phyloP scores from a whole-genome alignment of 2,329 filamentous ascomycete genomes.

The Sarocladiaceae sp. region DNA sequence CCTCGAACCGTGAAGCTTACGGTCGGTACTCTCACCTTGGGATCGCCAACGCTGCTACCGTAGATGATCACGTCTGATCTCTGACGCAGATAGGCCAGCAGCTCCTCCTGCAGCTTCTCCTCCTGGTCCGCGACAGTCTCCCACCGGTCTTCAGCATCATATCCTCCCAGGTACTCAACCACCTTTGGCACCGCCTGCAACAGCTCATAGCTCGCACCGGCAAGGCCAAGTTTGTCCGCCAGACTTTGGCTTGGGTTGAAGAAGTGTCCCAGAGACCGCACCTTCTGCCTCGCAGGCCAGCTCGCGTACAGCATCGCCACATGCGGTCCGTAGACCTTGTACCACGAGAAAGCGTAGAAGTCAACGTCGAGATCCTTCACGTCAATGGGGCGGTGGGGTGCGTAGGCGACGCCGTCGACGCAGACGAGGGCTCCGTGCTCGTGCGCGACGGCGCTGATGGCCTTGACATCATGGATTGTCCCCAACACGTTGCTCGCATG shows the following conservation, averaged over 20 bases:
- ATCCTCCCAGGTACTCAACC: slow-evolving; percentile 49
- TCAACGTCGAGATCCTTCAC: slow-evolving; percentile 64
- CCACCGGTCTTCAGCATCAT: slow-evolving; percentile 35
- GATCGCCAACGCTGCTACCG: slow-evolving; percentile 28
- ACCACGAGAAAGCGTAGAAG: slow-evolving; percentile 76
- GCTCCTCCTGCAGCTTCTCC: slow-evolving; percentile 46
- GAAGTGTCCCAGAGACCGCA: slow-evolving; percentile 56
- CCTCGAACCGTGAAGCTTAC: slow-evolving; percentile 61
- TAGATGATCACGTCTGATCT: slow-evolving; percentile 50
- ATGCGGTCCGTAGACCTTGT: slow-evolving; percentile 77
- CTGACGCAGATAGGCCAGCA: slow-evolving; percentile 53
- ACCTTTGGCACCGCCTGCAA: slow-evolving; percentile 56
- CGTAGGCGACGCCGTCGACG: slow-evolving; percentile 72
- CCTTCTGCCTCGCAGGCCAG: slow-evolving; percentile 43
- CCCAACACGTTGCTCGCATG: slow-evolving; percentile 71
- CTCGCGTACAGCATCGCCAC: slow-evolving; percentile 64
- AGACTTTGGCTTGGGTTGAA: slow-evolving; percentile 58
- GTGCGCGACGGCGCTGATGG: slow-evolving; percentile 49
- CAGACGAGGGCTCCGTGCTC: slow-evolving; percentile 50
- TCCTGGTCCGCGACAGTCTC: slow-evolving; percentile 51
- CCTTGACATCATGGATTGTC: slow-evolving; percentile 57
- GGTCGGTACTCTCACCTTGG: slow-evolving; percentile 39
- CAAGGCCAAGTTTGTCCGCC: slow-evolving; percentile 61
- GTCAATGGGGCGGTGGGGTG: slow-evolving; percentile 65
- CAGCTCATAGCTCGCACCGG: slow-evolving; percentile 65